Evolutionary conservation across 352 stramenopile species (phyloP), one percentile per base, ranked within the genome.

Genomic region (Thalassiosira allenii): DNA sequence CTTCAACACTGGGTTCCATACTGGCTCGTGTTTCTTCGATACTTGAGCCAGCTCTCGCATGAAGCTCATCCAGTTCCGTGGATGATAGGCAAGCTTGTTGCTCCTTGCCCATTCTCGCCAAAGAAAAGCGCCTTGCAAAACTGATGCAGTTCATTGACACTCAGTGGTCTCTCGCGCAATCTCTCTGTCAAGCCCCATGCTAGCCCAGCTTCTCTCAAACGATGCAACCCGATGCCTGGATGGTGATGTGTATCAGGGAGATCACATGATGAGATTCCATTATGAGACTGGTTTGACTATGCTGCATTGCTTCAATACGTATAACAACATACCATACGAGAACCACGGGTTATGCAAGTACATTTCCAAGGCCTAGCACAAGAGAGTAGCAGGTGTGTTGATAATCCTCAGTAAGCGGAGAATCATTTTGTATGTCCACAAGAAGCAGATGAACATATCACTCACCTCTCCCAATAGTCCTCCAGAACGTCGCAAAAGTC

Each of bases 191-290:
- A 17, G 64, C 79, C 56, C 2, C 40, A 76, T 43, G 41, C 77
- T 34, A 84, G 41, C 30, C 90, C 90, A 47, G 91, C 91, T 75
- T 95, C 91, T 27, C 91, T 79, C 30, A 91, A 81, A 17, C 84
- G 71, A 79, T 95, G 91, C n/a, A 95, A 71, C 1, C 71, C 47
- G 25, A 92, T 51, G 11, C 58, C n/a, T n/a, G n/a, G n/a, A n/a
- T n/a, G n/a, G n/a, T n/a, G n/a, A n/a, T n/a, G n/a, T n/a, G n/a
- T n/a, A n/a, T n/a, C n/a, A n/a, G n/a, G n/a, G n/a, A n/a, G n/a
- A n/a, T n/a, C n/a, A n/a, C n/a, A n/a, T n/a, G n/a, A n/a, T n/a
- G n/a, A n/a, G n/a, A n/a, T n/a, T n/a, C n/a, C n/a, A n/a, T n/a
- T n/a, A n/a, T n/a, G n/a, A n/a, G n/a, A n/a, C n/a, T n/a, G n/a